These are phyloP conservation scores for Pythium sp. DNA, from an alignment of 352 stramenopile genomes.

Conservation along the genomic window DNA sequence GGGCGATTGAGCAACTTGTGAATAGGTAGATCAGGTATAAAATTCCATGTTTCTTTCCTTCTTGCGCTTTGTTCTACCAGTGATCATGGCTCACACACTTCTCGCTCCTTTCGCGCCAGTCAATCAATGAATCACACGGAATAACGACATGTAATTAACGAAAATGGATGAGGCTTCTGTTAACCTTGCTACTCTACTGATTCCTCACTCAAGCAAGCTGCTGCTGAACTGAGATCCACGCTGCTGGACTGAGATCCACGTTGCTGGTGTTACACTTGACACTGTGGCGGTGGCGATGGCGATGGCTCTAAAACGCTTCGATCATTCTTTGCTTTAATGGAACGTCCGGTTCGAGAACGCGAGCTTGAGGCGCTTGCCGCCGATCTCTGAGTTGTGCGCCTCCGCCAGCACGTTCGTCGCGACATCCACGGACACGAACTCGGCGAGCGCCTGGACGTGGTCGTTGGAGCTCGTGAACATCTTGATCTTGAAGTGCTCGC, in stretches of 20 bases:
- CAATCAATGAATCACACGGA: neutral
- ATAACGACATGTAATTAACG: neutral
- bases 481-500: constrained; percentile 44
- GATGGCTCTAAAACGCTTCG: neutral
- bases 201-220: neutral
- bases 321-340: constrained; percentile 12
- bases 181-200: neutral
- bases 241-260: no score
- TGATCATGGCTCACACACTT: no score
- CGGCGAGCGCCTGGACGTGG: constrained; percentile 46
- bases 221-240: neutral
- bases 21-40: neutral
- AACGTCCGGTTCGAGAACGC: constrained; percentile 56
- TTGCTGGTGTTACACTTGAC: no score
- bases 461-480: constrained; percentile 44
- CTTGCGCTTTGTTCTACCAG: neutral
- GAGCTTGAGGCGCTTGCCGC: constrained; percentile 42
- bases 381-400: constrained; percentile 45
- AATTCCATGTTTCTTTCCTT: neutral
- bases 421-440: constrained; percentile 48
- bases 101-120: neutral
- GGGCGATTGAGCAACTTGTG: neutral
- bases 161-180: neutral
- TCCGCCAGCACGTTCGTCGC: constrained; percentile 53
- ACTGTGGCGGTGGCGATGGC: no score